phyloP scores from a whole-genome alignment of 768 basidiomycete species.

The Trametes maxima region DNA sequence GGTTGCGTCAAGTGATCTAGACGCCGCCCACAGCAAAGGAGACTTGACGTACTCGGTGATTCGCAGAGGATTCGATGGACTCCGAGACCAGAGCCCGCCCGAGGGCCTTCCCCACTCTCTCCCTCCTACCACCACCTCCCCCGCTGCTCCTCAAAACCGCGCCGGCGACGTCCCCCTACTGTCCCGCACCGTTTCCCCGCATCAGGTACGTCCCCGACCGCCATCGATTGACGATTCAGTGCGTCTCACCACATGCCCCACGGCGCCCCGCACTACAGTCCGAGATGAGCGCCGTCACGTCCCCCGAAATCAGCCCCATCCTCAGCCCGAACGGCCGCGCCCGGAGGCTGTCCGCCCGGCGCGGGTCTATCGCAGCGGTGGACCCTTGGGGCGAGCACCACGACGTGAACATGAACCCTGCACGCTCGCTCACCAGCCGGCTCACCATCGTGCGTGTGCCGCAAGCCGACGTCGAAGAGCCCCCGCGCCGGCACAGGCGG shows the following conservation, averaged over 20 bases:
- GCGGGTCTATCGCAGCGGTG: constrained; percentile 67
- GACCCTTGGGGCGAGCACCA: constrained; percentile 69
- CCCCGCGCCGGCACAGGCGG: constrained; percentile 38
- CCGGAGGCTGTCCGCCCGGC: constrained; percentile 52
- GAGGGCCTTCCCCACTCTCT: constrained; percentile 6
- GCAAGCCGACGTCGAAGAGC: constrained; percentile 36
- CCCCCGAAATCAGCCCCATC: constrained; percentile 28
- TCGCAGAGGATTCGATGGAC: constrained; percentile 17
- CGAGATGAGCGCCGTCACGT: constrained; percentile 24
- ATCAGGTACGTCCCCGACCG: constrained; percentile 5
- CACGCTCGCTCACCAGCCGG: constrained; percentile 58
- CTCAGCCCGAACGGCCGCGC: constrained; percentile 24
- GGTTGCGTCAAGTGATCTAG: constrained; percentile 24
- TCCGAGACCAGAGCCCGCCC: constrained; percentile 5
- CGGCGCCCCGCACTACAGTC: constrained; percentile 12
- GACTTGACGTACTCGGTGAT: constrained; percentile 25
- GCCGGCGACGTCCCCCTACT: neutral
- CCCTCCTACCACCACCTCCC: constrained; percentile 15
- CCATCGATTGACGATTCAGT: constrained; percentile 9
- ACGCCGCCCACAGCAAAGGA: constrained; percentile 16
- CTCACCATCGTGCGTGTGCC: constrained; percentile 77
- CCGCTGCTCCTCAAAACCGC: neutral
- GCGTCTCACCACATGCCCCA: constrained; percentile 9
- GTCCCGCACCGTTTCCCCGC: neutral
- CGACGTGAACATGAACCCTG: constrained; percentile 52